Base-by-base conservation (phyloP, 1,139 yeast genomes). In the Magnusiomyces suaveolens region DNA sequence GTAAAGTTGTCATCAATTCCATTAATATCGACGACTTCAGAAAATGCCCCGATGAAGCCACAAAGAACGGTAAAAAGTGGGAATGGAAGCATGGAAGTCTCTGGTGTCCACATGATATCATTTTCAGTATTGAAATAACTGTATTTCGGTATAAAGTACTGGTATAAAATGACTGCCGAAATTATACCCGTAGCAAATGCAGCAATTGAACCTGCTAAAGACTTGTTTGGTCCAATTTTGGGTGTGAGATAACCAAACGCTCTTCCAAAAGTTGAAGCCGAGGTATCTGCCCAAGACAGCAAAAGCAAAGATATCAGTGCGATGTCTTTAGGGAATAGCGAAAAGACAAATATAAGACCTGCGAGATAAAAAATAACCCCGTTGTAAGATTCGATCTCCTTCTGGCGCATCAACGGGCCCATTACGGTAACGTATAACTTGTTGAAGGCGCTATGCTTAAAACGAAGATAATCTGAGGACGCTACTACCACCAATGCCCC, bases 201-300 rank as follows among this genome's bases (percentile, higher is more conserved):
- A 18, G 96, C 97, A 29, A 82, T 54, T 1, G 90, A 82, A 0
- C 98, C 98, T 1, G 97, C 96, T 51, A 92, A 72, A 1, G 95
- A 85, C 69, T 92, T 92, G 32, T 51, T 23, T 57, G 82, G 81
- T 55, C 77, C 73, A 41, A 90, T 69, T 65, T 83, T 82, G 46
- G 96, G 96, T 3, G 97, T 88, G 62, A 85, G 77, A 63, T 85
- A 77, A 4, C 97, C 97, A 68, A 73, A 88, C 52, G 78, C 78
- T 61, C 97, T 78, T 24, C 97, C 98, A 64, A 90, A 70, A 0
- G 97, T 87, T 2, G 97, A 87, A 1, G 98, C 98, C 3, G 97
- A 94, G 10, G 97, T 89, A 67, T 92, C 98, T 12, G 96, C 90
- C 97, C 97, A 92, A 66, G 96, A 86, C 60, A 92, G 77, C 56